A percentile compares a stretch with the other conserved stretches of the same genome.
Conservation (phyloP, 1,284 basidiomycete genomes). For the Inonotus obliquus region DNA sequence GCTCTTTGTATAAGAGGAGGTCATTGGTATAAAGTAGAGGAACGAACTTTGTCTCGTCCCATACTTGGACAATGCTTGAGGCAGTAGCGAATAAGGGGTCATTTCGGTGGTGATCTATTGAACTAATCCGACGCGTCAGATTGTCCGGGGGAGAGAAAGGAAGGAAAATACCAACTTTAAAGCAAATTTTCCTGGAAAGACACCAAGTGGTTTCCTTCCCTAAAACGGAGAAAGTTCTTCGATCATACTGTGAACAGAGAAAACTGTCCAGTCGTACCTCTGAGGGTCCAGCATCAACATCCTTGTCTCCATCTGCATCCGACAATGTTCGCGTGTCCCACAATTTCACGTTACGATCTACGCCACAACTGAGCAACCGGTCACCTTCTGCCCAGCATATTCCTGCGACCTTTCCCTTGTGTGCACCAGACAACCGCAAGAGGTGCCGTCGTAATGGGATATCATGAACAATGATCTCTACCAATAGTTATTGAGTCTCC, state of each 20-base stretch:
- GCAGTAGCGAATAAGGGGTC: constrained; percentile 92
- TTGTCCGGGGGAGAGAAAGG: constrained; percentile 7
- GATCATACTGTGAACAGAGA: background rate
- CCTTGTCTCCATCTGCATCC: constrained; percentile 24
- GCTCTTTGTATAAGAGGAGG: background rate
- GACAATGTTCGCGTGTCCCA: constrained; percentile 56
- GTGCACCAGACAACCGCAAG: constrained; percentile 73
- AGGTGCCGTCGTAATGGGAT: constrained; percentile 66
- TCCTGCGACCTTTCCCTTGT: constrained; percentile 91
- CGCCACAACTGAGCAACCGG: constrained; percentile 84
- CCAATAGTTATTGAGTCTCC: background rate
- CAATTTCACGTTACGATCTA: constrained; percentile 88
- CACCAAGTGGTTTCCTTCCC: constrained; percentile 57
- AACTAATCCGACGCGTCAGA: constrained; percentile 43
- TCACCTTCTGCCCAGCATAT: constrained; percentile 68
- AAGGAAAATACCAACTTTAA: constrained; percentile 63
- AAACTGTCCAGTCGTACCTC: constrained; percentile 23
- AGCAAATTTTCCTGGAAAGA: constrained; percentile 78
- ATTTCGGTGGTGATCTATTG: constrained; percentile 89
- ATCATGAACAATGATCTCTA: constrained; percentile 88
- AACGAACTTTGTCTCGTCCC: constrained; percentile 92
- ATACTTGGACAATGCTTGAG: constrained; percentile 90
- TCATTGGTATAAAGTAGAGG: background rate
- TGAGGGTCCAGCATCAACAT: constrained; percentile 32
- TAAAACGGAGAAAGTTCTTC: constrained; percentile 19